Conservation (phyloP, 1,284 basidiomycete species). For the Serendipita sp. region DNA sequence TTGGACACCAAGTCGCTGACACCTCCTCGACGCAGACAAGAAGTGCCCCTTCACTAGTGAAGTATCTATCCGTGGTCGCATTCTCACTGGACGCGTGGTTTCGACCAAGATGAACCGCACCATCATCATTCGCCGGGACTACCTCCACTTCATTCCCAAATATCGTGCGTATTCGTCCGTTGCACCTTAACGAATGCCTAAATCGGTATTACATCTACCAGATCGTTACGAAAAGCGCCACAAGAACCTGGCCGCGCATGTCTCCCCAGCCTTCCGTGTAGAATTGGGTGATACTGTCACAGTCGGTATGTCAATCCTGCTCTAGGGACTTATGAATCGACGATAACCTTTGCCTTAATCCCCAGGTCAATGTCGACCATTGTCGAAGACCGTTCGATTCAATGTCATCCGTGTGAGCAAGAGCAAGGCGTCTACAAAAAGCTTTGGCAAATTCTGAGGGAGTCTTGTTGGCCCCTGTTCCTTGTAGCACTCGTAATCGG, state of each 20-base stretch:
- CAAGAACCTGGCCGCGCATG: conserved; percentile 96
- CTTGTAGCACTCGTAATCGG: conserved; percentile 2
- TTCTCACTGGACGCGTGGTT: conserved; percentile 92
- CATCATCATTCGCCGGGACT: conserved; percentile 95
- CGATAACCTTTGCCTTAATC: conserved; percentile 7
- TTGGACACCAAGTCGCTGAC: conserved; percentile 1
- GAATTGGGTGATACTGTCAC: conserved; percentile 88
- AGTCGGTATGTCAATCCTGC: conserved; percentile 58
- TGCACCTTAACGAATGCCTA: conserved; percentile 9
- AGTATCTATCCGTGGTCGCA: conserved; percentile 96
- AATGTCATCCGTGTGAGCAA: conserved; percentile 87
- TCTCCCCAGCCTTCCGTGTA: conserved; percentile 97
- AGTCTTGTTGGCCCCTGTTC: conserved; percentile 5
- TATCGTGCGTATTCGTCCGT: conserved; percentile 56
- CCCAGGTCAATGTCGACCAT: conserved; percentile 88
- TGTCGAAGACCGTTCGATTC: conserved; percentile 99
- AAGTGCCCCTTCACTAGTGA: conserved; percentile 98
- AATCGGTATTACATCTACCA: conserved; percentile 20
- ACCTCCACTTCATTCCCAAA: conserved; percentile 97
- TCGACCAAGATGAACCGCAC: conserved; percentile 99
- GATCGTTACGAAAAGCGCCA: conserved; percentile 95
- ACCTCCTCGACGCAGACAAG: conserved; percentile 55
- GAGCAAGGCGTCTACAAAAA: conserved; percentile 78
- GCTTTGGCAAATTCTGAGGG: conserved; percentile 85
- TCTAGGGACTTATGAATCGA: not conserved